Base-by-base conservation (phyloP, 371 early-diverging fungal genomes). In the Coemansia linderi region DNA sequence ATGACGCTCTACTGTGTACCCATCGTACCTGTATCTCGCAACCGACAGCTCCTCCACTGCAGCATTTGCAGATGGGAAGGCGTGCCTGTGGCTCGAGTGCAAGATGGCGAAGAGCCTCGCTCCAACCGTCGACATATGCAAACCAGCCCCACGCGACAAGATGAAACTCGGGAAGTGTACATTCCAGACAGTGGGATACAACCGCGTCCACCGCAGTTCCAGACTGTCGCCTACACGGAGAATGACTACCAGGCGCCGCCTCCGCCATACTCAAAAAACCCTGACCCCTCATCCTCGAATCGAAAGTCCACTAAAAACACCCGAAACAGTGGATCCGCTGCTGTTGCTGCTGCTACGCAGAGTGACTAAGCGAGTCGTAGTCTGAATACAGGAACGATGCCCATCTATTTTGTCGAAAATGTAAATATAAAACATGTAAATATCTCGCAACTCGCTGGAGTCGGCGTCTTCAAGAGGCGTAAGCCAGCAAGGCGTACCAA, bases 61-160 rank as follows among this genome's bases (percentile, higher is more conserved):
- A 72, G 64, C 40, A 75, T 75, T 4, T 75, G 75, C 36, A 33
- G 72, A 22, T 75, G 75, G 75, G 75, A 75, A 19, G 75, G 75
- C 8, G 40, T 67, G 8, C 64, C 68, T 1, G 22, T 68, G 19
- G 46, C 46, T 27, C 57, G 36, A 8, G 63, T 63, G 41, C 63
- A 38, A 24, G 59, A 43, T 3, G 41, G 46, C 22, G 29, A 46
- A n/a, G 69, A 69, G 31, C 61, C 46, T 33, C 54, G 50, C 10
- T 59, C 56, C 22, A 57, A 36, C 24, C 72, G 44, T 33, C 62
- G 46, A 0, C 62, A 63, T 19, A 50, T 31, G 58, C 43, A 43
- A 29, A 24, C 61, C 19, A 31, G 44, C 8, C 27, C n/a, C 41
- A 15, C 54, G 0, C 29, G 31, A 4, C 54, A 31, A 31, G 29